Evolutionary conservation across 805 yeast genomes (phyloP).

Genomic region (Candida rishiriensis): DNA sequence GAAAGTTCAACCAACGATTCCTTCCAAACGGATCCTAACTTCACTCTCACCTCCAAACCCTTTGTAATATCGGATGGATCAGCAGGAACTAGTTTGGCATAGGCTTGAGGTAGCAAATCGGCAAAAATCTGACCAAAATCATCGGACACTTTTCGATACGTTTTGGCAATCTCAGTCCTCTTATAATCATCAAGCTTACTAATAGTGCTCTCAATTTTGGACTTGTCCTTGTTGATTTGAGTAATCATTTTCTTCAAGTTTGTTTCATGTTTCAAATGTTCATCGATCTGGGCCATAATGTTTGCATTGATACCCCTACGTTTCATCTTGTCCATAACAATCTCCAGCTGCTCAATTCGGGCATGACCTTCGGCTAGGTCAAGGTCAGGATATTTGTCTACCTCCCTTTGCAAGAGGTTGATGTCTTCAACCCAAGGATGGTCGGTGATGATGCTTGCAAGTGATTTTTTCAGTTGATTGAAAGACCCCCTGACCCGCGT

Average conservation of each 20-base stretch:
- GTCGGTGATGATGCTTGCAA: slow-evolving; percentile 45
- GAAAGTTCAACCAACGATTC: slow-evolving; percentile 91
- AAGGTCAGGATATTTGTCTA: slow-evolving; percentile 59
- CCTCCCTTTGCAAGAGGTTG: slow-evolving; percentile 47
- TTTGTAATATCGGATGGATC: slow-evolving; percentile 79
- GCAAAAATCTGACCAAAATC: slow-evolving; percentile 91
- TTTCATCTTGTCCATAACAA: slow-evolving; percentile 63
- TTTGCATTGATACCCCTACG: slow-evolving; percentile 73
- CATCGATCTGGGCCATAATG: slow-evolving; percentile 88
- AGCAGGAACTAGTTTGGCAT: slow-evolving; percentile 80
- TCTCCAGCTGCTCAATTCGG: slow-evolving; percentile 51
- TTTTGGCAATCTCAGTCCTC: slow-evolving; percentile 71
- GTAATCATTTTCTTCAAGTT: slow-evolving; percentile 74
- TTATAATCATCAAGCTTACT: slow-evolving; percentile 80
- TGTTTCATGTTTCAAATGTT: slow-evolving; percentile 81
- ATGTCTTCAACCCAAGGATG: slow-evolving; percentile 74
- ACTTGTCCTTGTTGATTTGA: slow-evolving; percentile 84
- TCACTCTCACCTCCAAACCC: slow-evolving; percentile 87
- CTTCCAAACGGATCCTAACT: slow-evolving; percentile 91
- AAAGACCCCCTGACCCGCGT: slow-evolving; percentile 30
- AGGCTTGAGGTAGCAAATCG: slow-evolving; percentile 83
- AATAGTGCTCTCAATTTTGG: slow-evolving; percentile 85
- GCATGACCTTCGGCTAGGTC: slow-evolving; percentile 60
- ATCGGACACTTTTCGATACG: slow-evolving; percentile 80
- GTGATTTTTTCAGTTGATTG: slow-evolving; percentile 29